These are phyloP conservation scores for Colletotrichum tofieldiae DNA, from an alignment of 2,329 filamentous ascomycete species.

Conservation along the genomic window DNA sequence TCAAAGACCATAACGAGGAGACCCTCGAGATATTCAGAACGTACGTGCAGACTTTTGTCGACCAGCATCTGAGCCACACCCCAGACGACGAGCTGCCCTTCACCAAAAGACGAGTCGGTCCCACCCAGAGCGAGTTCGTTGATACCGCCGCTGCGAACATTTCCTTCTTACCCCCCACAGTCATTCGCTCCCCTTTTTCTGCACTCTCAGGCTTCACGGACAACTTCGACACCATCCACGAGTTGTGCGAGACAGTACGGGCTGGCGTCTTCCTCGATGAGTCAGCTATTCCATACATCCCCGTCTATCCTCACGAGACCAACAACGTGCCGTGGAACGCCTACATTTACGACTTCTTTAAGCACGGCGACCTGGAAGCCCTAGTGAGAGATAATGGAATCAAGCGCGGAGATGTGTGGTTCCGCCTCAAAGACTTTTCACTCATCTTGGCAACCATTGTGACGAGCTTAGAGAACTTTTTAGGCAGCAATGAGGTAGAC, in stretches of 20 bases:
- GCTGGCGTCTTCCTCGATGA: constrained; percentile 82
- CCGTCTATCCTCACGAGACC: constrained; percentile 71
- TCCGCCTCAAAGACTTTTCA: constrained; percentile 73
- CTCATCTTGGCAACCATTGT: constrained; percentile 79
- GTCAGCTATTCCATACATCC: constrained; percentile 79
- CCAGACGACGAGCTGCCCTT: constrained; percentile 73
- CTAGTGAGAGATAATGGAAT: constrained; percentile 78
- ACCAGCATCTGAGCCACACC: constrained; percentile 70
- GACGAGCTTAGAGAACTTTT: constrained; percentile 72
- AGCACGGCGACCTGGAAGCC: constrained; percentile 75
- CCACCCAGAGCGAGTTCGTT: neutral
- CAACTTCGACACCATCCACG: constrained; percentile 74
- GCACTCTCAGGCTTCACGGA: constrained; percentile 80
- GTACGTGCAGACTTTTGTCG: constrained; percentile 79
- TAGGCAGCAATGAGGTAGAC: constrained; percentile 51
- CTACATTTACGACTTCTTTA: constrained; percentile 84
- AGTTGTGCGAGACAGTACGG: constrained; percentile 77
- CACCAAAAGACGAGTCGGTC: constrained; percentile 54
- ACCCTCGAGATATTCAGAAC: constrained; percentile 77
- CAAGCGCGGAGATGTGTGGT: constrained; percentile 79
- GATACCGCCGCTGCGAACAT: constrained; percentile 1
- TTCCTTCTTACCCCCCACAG: constrained; percentile 54
- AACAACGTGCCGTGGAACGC: constrained; percentile 70
- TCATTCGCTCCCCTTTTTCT: constrained; percentile 77
- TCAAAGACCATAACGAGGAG: constrained; percentile 75